Percentiles rank a stretch among this genome's conserved stretches.
Evolutionary conservation across 2,329 filamentous ascomycete genomes (phyloP).

Genomic region (Hypoxylon sp.): DNA sequence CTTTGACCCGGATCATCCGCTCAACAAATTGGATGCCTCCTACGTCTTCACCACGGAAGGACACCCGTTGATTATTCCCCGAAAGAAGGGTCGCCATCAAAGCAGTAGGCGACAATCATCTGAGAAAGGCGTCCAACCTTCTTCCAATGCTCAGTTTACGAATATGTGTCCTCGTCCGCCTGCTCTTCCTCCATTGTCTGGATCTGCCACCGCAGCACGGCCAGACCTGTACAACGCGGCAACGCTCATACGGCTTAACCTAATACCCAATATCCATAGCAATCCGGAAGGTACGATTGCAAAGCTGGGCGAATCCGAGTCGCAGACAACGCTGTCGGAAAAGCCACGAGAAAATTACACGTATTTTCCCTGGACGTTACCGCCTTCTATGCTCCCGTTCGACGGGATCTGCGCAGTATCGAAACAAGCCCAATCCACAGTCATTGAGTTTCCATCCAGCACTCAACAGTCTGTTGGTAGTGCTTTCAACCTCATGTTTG

Average conservation of each 20-base stretch:
- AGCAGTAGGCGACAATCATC: conserved; percentile 36
- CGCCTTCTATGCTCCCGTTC: conserved; percentile 73
- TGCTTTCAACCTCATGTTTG: conserved; percentile 57
- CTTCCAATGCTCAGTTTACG: conserved; percentile 57
- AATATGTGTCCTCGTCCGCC: conserved; percentile 73
- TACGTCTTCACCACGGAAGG: conserved; percentile 97
- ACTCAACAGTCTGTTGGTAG: conserved; percentile 51
- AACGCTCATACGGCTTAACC: conserved; percentile 80
- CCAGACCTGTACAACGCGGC: conserved; percentile 88
- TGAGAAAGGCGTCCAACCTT: conserved; percentile 44
- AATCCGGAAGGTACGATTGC: conserved; percentile 38
- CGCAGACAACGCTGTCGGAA: conserved; percentile 8
- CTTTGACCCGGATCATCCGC: conserved; percentile 83
- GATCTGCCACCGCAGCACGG: conserved; percentile 81
- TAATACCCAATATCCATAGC: conserved; percentile 71
- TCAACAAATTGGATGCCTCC: conserved; percentile 85
- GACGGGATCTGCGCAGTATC: conserved; percentile 82
- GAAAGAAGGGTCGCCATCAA: conserved; percentile 45
- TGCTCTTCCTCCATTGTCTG: conserved; percentile 67
- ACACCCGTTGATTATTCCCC: conserved; percentile 87
- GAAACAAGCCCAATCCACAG: conserved; percentile 72
- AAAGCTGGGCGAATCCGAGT: conserved; percentile 18
- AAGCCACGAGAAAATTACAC: conserved; percentile 77
- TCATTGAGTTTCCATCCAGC: conserved; percentile 67
- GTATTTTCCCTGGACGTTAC: conserved; percentile 93